Base-by-base conservation (phyloP, 140 eudicot genomes). In the Flaveria floridana region DNA sequence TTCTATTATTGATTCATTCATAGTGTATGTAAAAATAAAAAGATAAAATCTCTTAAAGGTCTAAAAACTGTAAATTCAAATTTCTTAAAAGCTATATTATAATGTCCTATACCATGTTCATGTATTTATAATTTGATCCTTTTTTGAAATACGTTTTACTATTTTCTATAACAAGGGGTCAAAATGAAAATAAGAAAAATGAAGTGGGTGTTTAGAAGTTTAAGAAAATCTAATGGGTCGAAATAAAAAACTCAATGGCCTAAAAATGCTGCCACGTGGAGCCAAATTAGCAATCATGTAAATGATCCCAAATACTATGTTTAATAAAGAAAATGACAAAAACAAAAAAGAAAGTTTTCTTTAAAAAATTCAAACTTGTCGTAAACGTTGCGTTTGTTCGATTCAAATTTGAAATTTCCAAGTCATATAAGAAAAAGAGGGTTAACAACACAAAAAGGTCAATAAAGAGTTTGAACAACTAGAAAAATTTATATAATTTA, bases 231-330 rank as follows among this genome's bases (percentile, higher is more conserved):
- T 75, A 75, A 74, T 50, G 81, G 77, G 69, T 61, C 53, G 73
- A 55, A 81, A 71, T 61, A 55, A 58, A 65, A 70, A 65, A 47
- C 14, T n/a, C 16, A 30, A 79, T 70, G 48, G 68, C 71, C 83
- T 73, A 52, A 56, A 25, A 25, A 42, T 48, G n/a, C 76, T 82
- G 86, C 89, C 89, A 87, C 83, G 70, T 85, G 92, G 92, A 82
- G 87, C 83, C 39, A 55, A 44, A 59, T 4, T 68, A 80, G 78
- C 13, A 53, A 66, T 5, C 71, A 52, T 69, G 73, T 37, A 76
- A 68, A 84, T 61, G 42, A 77, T 3, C 47, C 87, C 79, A 82
- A 80, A 70, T 46, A 61, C 78, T 70, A 66, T 44, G 83, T 68
- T 74, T 44, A 66, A 59, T 26, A 46, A 30, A 55, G 79, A 82